Evolutionary conservation across 441 rosid species (phyloP).

Genomic region (Lepidium campestre): DNA sequence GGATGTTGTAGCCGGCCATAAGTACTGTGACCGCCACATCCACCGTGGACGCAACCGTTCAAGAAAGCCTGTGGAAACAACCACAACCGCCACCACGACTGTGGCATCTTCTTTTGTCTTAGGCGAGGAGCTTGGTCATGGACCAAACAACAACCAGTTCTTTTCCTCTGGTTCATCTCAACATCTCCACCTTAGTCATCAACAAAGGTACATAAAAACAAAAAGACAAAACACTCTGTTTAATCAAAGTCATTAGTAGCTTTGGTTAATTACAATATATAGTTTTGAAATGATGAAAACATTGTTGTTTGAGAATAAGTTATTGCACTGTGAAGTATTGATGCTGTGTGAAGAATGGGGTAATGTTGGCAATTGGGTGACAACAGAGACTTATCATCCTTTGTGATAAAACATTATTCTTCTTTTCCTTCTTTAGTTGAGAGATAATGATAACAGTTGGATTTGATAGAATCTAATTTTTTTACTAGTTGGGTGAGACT

Average conservation of each 20-base stretch:
- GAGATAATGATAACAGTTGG: slow-evolving; percentile 25
- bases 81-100: background rate
- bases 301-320: slow-evolving; percentile 1
- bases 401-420: slow-evolving; percentile 1
- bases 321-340: slow-evolving; percentile 7
- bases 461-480: slow-evolving; percentile 28
- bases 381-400: slow-evolving; percentile 23
- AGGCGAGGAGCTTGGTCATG: slow-evolving; percentile 15
- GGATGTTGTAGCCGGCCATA: slow-evolving; percentile 61
- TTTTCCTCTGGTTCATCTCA: slow-evolving; percentile 39
- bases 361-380: slow-evolving; percentile 36
- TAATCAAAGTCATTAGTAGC: background rate
- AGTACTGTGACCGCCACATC: slow-evolving; percentile 79
- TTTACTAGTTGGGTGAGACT: slow-evolving; percentile 27
- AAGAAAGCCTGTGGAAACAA: slow-evolving; percentile 92
- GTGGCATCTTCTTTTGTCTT: slow-evolving; percentile 19
- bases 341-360: slow-evolving; percentile 31
- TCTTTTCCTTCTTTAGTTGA: slow-evolving; percentile 16
- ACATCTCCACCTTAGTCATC: slow-evolving; percentile 41
- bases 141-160: slow-evolving; percentile 29
- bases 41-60: slow-evolving; percentile 86
- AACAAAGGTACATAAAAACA: slow-evolving; percentile 37
- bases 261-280: background rate
- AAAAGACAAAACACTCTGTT: background rate
- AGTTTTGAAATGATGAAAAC: background rate